Conservation (phyloP, 495 filamentous ascomycete genomes). For the Hypoxylon trugodes region DNA sequence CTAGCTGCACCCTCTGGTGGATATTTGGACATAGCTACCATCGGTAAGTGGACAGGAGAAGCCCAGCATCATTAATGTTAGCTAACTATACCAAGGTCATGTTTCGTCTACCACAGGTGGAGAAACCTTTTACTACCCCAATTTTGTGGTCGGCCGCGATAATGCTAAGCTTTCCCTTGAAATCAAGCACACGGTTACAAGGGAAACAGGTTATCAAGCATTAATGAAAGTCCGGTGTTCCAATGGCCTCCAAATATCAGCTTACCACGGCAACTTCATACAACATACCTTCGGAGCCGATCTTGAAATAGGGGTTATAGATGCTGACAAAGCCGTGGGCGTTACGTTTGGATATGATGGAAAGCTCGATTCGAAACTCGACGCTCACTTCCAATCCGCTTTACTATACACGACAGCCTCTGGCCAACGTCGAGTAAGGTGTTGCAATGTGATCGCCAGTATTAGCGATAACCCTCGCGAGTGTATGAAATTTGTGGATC, state of each 20-base stretch:
- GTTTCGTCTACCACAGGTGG: conserved; percentile 83
- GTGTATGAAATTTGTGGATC: conserved; percentile 89
- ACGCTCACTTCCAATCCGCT: conserved; percentile 97
- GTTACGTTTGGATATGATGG: conserved; percentile 97
- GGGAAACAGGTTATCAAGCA: conserved; percentile 95
- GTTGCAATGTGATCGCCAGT: conserved; percentile 90
- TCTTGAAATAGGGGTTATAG: conserved; percentile 91
- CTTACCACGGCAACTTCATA: conserved; percentile 94
- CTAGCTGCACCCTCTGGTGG: conserved; percentile 86
- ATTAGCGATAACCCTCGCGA: conserved; percentile 86
- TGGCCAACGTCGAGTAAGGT: conserved; percentile 90
- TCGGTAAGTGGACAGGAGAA: conserved; percentile 66
- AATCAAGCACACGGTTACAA: conserved; percentile 83
- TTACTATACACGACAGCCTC: conserved; percentile 91
- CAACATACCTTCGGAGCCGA: conserved; percentile 95
- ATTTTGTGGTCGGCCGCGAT: conserved; percentile 89
- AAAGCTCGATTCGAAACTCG: conserved; percentile 93
- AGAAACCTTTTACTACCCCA: conserved; percentile 95
- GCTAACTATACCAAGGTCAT: conserved; percentile 60
- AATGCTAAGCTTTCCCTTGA: conserved; percentile 83
- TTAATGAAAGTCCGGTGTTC: conserved; percentile 99
- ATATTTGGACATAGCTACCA: conserved; percentile 94
- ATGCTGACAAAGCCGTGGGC: conserved; percentile 91
- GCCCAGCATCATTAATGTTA: not conserved
- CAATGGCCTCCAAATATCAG: conserved; percentile 91